Base-by-base conservation (phyloP, 202 grass and related monocot genomes). In the Setaria viridis region DNA sequence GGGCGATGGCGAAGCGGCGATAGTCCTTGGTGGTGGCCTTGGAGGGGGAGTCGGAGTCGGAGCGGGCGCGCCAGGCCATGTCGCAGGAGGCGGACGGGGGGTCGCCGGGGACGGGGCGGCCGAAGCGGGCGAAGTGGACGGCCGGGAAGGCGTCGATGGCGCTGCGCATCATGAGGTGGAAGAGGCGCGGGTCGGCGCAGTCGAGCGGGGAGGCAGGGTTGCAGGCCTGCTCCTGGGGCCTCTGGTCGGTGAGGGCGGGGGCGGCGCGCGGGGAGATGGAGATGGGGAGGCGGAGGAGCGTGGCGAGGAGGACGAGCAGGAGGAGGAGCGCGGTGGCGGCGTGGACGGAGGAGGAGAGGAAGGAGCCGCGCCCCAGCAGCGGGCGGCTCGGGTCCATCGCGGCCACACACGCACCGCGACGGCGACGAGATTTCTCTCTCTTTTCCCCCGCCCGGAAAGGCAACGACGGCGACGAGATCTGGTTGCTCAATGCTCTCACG, bases 11-110 rank as follows among this genome's bases (percentile, higher is more conserved):
- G 74, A 97, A 97, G 74, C 92, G 92, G 62, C 90, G 90, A 85
- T 97, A 97, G 89, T 97, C 94, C 90, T 97, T 97, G 72, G 81
- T 86, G 69, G 88, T 83, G 32, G 84, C 90, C 42, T 90, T 89
- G 65, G 88, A 75, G 62, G 73, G 62, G 76, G 78, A 70, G n/a
- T 81, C 66, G 66, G 77, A 91, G 80, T 87, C 76, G 45, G 91
- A 84, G 74, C 86, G 90, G 83, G 91, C 91, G 56, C 90, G 88
- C 94, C 94, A 94, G 51, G 94, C 94, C 92, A 97, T 97, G 83
- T 97, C 94, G 81, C 94, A 97, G 68, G 82, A 87, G 15, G 74
- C 37, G 37, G 66, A 70, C 3, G 51, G 50, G 35, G 79, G 66
- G 21, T 81, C 79, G 21, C 79, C 79, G 35, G 63, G 29, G 68